These are phyloP conservation scores for Claviceps sp. DNA, from an alignment of 2,329 filamentous ascomycete genomes.

Conservation along the genomic window DNA sequence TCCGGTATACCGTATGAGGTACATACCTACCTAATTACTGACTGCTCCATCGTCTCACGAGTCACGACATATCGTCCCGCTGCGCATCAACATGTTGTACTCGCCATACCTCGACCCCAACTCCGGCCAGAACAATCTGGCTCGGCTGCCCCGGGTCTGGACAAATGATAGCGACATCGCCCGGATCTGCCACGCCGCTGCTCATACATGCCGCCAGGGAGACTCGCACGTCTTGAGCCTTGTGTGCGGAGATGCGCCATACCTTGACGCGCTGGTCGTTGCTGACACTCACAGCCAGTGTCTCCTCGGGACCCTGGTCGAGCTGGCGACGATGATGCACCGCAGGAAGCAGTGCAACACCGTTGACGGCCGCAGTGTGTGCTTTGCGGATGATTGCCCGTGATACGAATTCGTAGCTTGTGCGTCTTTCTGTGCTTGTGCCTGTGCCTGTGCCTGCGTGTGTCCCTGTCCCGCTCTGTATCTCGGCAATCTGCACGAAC, in stretches of 20 bases:
- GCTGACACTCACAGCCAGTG: constrained; percentile 32
- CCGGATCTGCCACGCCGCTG: constrained; percentile 48
- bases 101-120: constrained; percentile 33
- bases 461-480: not conserved
- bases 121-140: constrained; percentile 28
- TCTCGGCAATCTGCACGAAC: constrained; percentile 26
- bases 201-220: constrained; percentile 35
- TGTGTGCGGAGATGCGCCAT: constrained; percentile 29
- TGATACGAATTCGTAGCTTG: constrained; percentile 11
- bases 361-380: constrained; percentile 61
- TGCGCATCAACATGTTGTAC: not conserved
- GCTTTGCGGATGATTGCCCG: constrained; percentile 30
- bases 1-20: too few species aligned
- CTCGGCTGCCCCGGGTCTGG: not conserved
- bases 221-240: constrained; percentile 12
- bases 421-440: not conserved
- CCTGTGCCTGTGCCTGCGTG: not conserved
- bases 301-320: constrained; percentile 4
- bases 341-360: constrained; percentile 25
- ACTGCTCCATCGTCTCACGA: not conserved
- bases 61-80: not conserved
- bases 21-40: too few species aligned
- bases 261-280: constrained; percentile 49
- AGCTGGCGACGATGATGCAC: not conserved
- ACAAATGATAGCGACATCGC: constrained; percentile 31